phyloP scores from a whole-genome alignment of 768 basidiomycete genomes.

The Lentinula raphanica region DNA sequence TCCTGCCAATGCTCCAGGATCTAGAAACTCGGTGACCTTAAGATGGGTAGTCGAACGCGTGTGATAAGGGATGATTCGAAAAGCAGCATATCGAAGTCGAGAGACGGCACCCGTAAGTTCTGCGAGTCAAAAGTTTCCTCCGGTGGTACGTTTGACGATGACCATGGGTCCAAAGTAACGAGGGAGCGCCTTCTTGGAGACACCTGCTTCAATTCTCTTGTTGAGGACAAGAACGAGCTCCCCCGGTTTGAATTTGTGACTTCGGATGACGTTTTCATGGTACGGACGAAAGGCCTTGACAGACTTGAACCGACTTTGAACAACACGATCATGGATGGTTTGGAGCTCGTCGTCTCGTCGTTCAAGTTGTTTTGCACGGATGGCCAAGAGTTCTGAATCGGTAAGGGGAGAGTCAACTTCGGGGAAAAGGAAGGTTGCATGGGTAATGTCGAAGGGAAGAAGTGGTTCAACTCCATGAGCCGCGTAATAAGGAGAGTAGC shows the following conservation, averaged over 20 bases:
- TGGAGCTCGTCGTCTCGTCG: conserved; percentile 13
- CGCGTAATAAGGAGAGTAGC: conserved; percentile 22
- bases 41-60: neutral
- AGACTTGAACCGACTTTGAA: conserved; percentile 9
- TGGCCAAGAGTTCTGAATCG: no score
- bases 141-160: neutral
- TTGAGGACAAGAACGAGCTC: conserved; percentile 20
- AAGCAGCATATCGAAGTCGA: conserved; percentile 6
- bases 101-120: neutral
- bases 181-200: neutral
- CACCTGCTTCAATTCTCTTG: conserved; percentile 20
- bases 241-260: no score
- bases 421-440: no score
- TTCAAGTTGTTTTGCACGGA: neutral
- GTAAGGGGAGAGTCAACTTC: no score
- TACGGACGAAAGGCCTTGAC: conserved; percentile 14
- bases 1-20: no score
- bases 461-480: no score
- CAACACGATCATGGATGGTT: conserved; percentile 12
- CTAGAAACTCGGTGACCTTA: no score
- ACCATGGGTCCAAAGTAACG: neutral
- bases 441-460: no score
- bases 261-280: conserved; percentile 15
- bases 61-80: conserved; percentile 8
- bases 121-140: neutral